These are phyloP conservation scores for Vigna nakashimae DNA, from an alignment of 306 rosid genomes.

Conservation along the genomic window DNA sequence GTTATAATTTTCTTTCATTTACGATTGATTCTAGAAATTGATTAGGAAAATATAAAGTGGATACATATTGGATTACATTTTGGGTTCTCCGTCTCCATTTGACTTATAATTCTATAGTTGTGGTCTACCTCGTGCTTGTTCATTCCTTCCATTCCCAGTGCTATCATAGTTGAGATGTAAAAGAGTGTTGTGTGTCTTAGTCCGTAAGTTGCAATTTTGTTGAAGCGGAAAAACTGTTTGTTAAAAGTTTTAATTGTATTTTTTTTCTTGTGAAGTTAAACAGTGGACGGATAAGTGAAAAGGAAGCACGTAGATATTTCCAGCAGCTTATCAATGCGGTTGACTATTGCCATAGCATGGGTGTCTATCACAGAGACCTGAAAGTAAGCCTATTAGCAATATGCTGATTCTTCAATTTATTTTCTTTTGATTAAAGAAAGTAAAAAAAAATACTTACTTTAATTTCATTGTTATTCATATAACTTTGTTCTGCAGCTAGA, in stretches of 20 bases:
- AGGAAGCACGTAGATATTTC: conserved; percentile 82
- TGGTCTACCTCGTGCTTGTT: conserved; percentile 5
- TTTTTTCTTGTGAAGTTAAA: conserved; percentile 60
- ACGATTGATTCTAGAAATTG: conserved; percentile 12
- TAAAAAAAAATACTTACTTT: neutral
- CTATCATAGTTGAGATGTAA: neutral
- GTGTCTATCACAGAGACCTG: conserved; percentile 87
- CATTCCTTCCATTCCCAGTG: neutral
- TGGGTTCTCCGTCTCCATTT: conserved; percentile 18
- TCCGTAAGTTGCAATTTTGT: neutral
- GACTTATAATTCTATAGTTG: conserved; percentile 1
- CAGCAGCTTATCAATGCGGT: conserved; percentile 92
- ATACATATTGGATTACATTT: neutral
- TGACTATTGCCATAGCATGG: conserved; percentile 95
- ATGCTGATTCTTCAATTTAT: conserved; percentile 13
- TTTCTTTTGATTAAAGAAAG: neutral
- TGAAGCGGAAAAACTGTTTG: conserved; percentile 8
- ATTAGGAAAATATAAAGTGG: neutral
- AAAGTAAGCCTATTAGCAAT: conserved; percentile 53
- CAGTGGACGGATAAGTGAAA: conserved; percentile 78
- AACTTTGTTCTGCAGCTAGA: conserved; percentile 71
- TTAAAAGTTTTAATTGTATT: conserved; percentile 22
- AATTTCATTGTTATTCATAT: conserved; percentile 15
- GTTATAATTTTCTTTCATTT: conserved; percentile 8
- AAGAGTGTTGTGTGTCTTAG: conserved; percentile 30